Base-by-base conservation (phyloP, 1,284 basidiomycete genomes). In the Papiliotrema laurentii region DNA sequence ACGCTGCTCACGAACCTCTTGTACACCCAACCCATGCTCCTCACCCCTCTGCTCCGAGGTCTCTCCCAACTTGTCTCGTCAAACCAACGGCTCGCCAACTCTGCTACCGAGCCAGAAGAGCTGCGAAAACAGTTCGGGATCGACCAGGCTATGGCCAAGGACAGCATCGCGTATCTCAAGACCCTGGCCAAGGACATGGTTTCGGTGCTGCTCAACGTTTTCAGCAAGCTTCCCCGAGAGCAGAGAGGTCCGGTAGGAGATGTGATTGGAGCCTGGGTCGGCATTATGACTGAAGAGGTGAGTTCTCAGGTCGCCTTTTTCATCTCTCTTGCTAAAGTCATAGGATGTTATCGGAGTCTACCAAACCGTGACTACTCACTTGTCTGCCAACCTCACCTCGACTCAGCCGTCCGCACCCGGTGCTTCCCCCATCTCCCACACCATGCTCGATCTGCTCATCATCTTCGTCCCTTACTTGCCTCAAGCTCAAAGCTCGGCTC, bases 141-240 rank as follows among this genome's bases (percentile, higher is more conserved):
- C 24, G 76, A 77, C 50, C 79, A 79, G 26, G 78, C 78, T 28
- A 80, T 82, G 53, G 90, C 88, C 2, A 68, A 75, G 31, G 77
- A 76, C 42, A 93, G 93, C 63, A 61, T 97, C 22, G 77, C 70
- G 2, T 86, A 89, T 69, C 78, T 98, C 50, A 83, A 81, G 43
- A 78, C 78, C 0, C 85, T 97, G 63, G 85, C 84, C 0, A 87
- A 91, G 66, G 94, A 89, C 64, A 93, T 96, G 84, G 81, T 97
- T 24, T 86, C 90, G 0, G 89, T 97, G 4, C 78, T 97, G 38
- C 94, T 97, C 78, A 97, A 99, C 68, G 85, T 99, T n/a, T 97
- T 97, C 71, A 81, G 86, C 53, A 91, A 83, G 61, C 82, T 88
- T 21, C 81, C 81, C 3, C 79, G 83, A 39, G 89, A 94, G 56